Conservation (phyloP, 2,329 filamentous ascomycete genomes). For the Exophiala xenobiotica region DNA sequence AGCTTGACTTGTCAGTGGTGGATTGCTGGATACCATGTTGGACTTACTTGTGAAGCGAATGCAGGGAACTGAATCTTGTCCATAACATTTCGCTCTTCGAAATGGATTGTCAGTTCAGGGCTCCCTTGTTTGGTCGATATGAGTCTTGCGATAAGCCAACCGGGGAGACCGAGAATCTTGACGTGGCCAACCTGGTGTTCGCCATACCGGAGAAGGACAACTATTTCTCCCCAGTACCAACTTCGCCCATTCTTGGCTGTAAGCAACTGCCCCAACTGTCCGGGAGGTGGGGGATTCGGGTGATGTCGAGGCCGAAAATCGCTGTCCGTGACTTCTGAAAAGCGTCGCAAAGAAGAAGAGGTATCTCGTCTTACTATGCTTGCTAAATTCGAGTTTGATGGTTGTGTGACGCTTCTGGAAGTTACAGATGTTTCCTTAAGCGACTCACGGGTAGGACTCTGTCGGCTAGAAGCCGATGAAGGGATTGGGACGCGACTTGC, state of each 20-base stretch:
- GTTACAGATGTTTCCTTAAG: background rate
- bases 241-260: conserved; percentile 12
- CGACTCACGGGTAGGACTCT: background rate
- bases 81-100: conserved; percentile 14
- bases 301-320: background rate
- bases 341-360: background rate
- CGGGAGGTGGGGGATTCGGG: background rate
- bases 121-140: conserved; percentile 8
- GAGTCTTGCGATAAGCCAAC: conserved; percentile 20
- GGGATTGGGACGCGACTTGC: background rate
- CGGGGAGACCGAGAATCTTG: conserved; percentile 17
- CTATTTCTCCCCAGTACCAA: conserved; percentile 12
- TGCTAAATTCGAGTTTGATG: background rate
- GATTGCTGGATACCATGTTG: background rate
- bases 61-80: conserved; percentile 1
- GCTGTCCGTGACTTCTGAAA: background rate
- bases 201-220: conserved; percentile 19
- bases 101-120: conserved; percentile 14
- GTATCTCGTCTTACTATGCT: background rate
- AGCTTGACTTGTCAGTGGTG: conserved; percentile 8
- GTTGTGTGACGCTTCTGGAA: background rate
- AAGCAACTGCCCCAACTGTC: background rate
- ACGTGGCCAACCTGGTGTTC: conserved; percentile 19
- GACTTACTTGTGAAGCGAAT: conserved; percentile 10
- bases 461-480: background rate